phyloP scores from a whole-genome alignment of 2,329 filamentous ascomycete species.

The Ophiocordyceps camponoti-saundersi region DNA sequence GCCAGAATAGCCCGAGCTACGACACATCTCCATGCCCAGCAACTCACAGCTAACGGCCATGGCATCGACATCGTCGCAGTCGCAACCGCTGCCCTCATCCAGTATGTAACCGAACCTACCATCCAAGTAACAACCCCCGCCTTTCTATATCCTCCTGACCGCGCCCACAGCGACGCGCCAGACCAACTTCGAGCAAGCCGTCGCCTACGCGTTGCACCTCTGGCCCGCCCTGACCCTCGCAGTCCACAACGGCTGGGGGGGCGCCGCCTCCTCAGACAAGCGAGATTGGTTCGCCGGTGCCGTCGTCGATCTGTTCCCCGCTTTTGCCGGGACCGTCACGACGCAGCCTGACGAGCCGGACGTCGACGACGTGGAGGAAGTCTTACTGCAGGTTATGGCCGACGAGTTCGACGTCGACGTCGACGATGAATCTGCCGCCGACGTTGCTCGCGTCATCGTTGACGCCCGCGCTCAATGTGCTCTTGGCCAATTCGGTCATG shows the following conservation, averaged over 20 bases:
- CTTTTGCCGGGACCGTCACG: constrained; percentile 33
- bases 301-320: constrained; percentile 62
- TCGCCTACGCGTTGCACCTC: constrained; percentile 68
- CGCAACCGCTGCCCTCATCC: constrained; percentile 13
- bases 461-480: constrained; percentile 45
- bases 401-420: constrained; percentile 92
- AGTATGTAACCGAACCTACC: constrained; percentile 7
- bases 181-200: constrained; percentile 65
- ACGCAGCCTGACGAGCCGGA: constrained; percentile 39
- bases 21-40: too few species aligned
- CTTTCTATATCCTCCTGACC: not conserved
- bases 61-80: constrained; percentile 12
- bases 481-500: constrained; percentile 47
- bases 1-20: not conserved
- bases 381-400: constrained; percentile 77
- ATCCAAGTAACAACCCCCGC: not conserved
- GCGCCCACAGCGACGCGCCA: constrained; percentile 31
- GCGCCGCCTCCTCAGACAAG: constrained; percentile 67
- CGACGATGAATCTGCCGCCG: constrained; percentile 71
- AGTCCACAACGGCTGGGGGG: constrained; percentile 77
- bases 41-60: constrained; percentile 5
- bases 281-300: constrained; percentile 92
- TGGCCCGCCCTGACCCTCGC: constrained; percentile 83
- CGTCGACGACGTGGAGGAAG: constrained; percentile 62
- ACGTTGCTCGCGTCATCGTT: constrained; percentile 59